Evolutionary conservation across 2,329 filamentous ascomycete genomes (phyloP).

Genomic region (Cyphellophora attinorum): DNA sequence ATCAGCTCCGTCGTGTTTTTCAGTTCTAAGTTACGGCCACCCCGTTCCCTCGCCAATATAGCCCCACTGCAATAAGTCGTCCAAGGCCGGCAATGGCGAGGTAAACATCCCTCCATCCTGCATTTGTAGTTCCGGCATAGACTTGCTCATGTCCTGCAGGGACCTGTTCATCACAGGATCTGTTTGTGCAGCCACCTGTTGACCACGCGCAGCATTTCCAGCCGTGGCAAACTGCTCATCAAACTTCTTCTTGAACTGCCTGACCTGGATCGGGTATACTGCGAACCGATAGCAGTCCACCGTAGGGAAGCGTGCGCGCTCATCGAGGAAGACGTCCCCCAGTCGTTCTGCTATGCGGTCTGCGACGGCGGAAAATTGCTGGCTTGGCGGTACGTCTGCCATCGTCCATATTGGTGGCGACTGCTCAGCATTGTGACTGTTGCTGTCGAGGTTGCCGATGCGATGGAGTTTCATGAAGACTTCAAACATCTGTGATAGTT

Average conservation of each 20-base stretch:
- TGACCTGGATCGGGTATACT: slow-evolving; percentile 1
- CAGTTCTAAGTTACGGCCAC: no score
- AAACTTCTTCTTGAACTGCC: neutral
- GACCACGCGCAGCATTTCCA: no score
- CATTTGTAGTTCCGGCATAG: no score
- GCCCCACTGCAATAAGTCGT: no score
- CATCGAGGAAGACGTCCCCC: neutral
- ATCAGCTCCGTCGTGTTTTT: no score
- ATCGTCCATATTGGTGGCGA: neutral
- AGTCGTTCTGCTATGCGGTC: neutral
- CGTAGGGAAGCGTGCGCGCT: neutral
- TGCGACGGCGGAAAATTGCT: neutral
- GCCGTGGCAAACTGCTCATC: neutral
- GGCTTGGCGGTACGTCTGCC: neutral
- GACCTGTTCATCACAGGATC: no score
- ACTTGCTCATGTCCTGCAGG: no score
- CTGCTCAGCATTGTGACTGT: neutral
- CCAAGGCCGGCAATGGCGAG: no score
- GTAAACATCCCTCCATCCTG: no score
- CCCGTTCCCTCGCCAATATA: no score
- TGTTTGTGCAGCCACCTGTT: no score
- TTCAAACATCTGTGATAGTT: neutral
- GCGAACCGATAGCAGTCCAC: neutral
- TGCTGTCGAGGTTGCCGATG: neutral
- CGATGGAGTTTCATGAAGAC: neutral